These are phyloP conservation scores for Solanum chilense DNA, from an alignment of 257 asterid species.

Conservation along the genomic window DNA sequence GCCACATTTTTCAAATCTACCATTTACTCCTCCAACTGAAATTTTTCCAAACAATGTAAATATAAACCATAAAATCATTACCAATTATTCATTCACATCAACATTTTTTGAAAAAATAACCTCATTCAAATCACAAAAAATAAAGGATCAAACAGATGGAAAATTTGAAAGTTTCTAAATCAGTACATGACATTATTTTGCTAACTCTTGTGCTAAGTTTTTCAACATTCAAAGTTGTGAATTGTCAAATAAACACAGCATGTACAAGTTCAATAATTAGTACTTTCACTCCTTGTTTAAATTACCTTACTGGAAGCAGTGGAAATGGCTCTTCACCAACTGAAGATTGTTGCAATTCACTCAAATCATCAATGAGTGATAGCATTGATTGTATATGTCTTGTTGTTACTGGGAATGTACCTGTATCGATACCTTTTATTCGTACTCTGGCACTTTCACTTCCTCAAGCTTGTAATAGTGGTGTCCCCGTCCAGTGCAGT, in stretches of 20 bases:
- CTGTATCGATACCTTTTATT: conserved; percentile 51
- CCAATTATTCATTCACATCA: background rate
- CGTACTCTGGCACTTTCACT: conserved; percentile 35
- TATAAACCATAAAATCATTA: conserved; percentile 4
- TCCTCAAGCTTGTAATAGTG: conserved; percentile 37
- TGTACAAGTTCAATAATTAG: conserved; percentile 42
- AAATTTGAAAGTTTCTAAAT: conserved; percentile 6
- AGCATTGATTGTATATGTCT: conserved; percentile 64
- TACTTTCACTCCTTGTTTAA: conserved; percentile 57
- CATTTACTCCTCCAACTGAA: conserved; percentile 9
- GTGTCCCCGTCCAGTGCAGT: conserved; percentile 59
- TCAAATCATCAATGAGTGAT: conserved; percentile 30
- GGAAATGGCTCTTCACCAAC: conserved; percentile 40
- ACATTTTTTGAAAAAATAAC: background rate
- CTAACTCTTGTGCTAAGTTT: conserved; percentile 3
- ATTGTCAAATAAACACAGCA: conserved; percentile 48
- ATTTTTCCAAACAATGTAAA: background rate
- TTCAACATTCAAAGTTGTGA: background rate
- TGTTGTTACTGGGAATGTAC: conserved; percentile 63
- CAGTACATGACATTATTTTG: conserved; percentile 9
- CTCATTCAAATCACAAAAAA: background rate
- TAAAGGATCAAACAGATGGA: background rate
- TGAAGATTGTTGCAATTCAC: conserved; percentile 41
- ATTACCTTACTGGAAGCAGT: conserved; percentile 56
- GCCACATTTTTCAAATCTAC: conserved; percentile 26